These are phyloP conservation scores for Xylaria flabelliformis DNA, from an alignment of 495 filamentous ascomycete genomes.

Conservation along the genomic window DNA sequence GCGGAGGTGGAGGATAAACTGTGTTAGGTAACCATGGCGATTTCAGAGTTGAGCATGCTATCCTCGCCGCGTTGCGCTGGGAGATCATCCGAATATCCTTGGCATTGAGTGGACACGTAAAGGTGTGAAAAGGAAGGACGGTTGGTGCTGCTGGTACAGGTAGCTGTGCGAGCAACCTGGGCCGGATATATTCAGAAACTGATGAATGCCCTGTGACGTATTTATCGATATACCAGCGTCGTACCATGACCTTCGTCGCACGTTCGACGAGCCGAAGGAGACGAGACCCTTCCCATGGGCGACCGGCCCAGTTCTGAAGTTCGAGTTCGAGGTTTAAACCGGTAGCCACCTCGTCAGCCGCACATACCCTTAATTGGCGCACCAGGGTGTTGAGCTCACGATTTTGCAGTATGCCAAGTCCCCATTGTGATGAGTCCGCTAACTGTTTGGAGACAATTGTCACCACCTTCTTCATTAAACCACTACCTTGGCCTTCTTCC, in stretches of 20 bases:
- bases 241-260: slow-evolving; percentile 73
- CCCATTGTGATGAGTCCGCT: slow-evolving; percentile 86
- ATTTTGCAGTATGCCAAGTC: slow-evolving; percentile 71
- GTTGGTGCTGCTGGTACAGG: slow-evolving; percentile 90
- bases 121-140: slow-evolving; percentile 98
- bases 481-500: slow-evolving; percentile 63
- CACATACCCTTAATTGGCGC: slow-evolving; percentile 51
- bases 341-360: slow-evolving; percentile 34
- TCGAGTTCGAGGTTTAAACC: slow-evolving; percentile 44
- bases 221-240: slow-evolving; percentile 88
- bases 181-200: slow-evolving; percentile 69
- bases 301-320: slow-evolving; percentile 73
- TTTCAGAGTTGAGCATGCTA: slow-evolving; percentile 86
- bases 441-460: slow-evolving; percentile 93
- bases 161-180: slow-evolving; percentile 75
- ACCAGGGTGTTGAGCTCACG: slow-evolving; percentile 50
- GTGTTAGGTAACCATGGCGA: slow-evolving; percentile 83
- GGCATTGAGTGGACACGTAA: slow-evolving; percentile 91
- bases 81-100: slow-evolving; percentile 96
- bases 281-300: slow-evolving; percentile 87
- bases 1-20: slow-evolving; percentile 82
- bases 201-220: slow-evolving; percentile 70
- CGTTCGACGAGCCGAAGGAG: slow-evolving; percentile 87
- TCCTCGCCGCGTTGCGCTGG: slow-evolving; percentile 90
- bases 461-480: slow-evolving; percentile 96